Evolutionary conservation across 495 filamentous ascomycete species (phyloP).

Genomic region (Hypoxylon fragiforme): DNA sequence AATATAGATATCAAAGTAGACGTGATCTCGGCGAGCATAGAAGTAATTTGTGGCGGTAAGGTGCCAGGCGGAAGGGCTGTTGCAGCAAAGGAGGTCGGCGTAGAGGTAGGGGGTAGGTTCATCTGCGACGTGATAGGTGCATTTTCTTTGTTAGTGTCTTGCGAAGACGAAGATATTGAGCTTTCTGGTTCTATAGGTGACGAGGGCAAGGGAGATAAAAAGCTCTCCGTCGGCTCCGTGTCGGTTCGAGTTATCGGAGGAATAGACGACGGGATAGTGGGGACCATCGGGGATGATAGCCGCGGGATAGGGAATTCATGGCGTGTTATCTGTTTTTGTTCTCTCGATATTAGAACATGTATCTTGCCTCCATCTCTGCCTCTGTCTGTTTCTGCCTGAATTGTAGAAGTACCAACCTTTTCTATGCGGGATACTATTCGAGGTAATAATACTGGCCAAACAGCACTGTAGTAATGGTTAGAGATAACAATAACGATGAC

Average conservation of each 20-base stretch:
- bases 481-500: too few relatives aligned
- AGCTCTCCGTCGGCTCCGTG: constrained; percentile 60
- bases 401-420: constrained; percentile 31
- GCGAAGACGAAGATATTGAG: constrained; percentile 51
- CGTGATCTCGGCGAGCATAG: constrained; percentile 67
- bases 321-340: constrained; percentile 41
- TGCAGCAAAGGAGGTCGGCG: constrained; percentile 17
- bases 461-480: constrained; percentile 35
- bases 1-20: constrained; percentile 71
- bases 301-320: constrained; percentile 51
- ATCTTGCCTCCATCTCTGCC: too few relatives aligned
- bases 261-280: constrained; percentile 39
- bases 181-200: constrained; percentile 52
- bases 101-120: constrained; percentile 19
- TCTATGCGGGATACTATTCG: constrained; percentile 46
- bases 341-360: too few relatives aligned
- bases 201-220: constrained; percentile 50
- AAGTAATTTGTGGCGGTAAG: constrained; percentile 65
- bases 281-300: constrained; percentile 38
- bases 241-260: constrained; percentile 37
- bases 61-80: constrained; percentile 36
- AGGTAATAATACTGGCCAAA: constrained; percentile 45
- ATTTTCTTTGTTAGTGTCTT: constrained; percentile 55
- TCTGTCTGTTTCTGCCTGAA: too few relatives aligned
- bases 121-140: constrained; percentile 35